Percentiles rank a stretch among this genome's conserved stretches.
Evolutionary conservation across 164 flowering plant species (phyloP).

Genomic region (Nelumbo lutea): DNA sequence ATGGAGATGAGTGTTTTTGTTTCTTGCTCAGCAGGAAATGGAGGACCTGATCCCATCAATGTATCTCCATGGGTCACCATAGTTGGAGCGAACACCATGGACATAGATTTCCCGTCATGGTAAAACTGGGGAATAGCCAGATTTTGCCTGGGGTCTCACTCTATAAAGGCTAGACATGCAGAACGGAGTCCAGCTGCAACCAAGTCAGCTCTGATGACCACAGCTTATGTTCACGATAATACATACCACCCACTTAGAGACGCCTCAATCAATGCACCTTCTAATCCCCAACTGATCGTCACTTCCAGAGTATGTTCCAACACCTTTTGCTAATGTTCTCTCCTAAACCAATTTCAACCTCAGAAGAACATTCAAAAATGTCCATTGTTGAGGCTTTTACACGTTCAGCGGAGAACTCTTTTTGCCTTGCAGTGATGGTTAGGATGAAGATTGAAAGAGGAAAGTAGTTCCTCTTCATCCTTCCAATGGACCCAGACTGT

Average conservation of each 20-base stretch:
- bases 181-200: slow-evolving; percentile 21
- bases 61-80: slow-evolving; percentile 87
- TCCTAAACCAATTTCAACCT: no score
- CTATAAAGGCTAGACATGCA: slow-evolving; percentile 21
- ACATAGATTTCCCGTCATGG: not conserved
- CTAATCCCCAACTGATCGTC: slow-evolving; percentile 5
- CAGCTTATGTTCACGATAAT: slow-evolving; percentile 15
- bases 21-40: slow-evolving; percentile 50
- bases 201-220: slow-evolving; percentile 21
- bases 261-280: not conserved
- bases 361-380: no score
- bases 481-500: no score
- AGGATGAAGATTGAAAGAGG: no score
- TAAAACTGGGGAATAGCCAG: slow-evolving; percentile 49
- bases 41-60: slow-evolving; percentile 27
- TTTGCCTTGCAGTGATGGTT: no score
- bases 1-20: slow-evolving; percentile 60
- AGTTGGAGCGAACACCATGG: slow-evolving; percentile 15
- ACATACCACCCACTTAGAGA: slow-evolving; percentile 15
- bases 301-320: no score
- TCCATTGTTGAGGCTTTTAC: no score
- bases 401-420: no score
- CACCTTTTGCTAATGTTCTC: no score
- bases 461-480: no score
- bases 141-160: slow-evolving; percentile 39